phyloP scores from a whole-genome alignment of 345 rosid genomes.

The Cardiospermum halicacabum region DNA sequence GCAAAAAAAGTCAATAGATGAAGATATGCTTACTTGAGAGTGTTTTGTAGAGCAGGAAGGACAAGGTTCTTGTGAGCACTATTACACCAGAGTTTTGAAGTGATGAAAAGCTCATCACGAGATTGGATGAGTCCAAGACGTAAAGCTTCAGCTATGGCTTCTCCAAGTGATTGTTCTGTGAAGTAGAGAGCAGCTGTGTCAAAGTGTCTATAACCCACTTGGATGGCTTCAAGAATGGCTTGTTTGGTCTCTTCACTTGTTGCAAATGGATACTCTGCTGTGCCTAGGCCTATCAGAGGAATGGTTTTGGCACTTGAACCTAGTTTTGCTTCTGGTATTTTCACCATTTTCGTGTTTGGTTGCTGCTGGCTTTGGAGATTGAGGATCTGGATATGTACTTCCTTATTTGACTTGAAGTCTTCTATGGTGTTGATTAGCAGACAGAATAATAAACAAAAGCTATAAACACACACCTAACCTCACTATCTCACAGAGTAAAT shows the following conservation, averaged over 20 bases:
- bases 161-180: slow-evolving; percentile 29
- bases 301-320: slow-evolving; percentile 8
- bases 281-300: slow-evolving; percentile 24
- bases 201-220: slow-evolving; percentile 13
- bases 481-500: too few species aligned
- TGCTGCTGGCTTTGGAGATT: too few species aligned
- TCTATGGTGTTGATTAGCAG: too few species aligned
- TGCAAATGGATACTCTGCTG: slow-evolving; percentile 13
- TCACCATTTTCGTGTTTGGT: neutral
- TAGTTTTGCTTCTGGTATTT: slow-evolving; percentile 15
- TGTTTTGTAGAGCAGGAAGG: neutral
- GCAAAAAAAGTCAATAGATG: too few species aligned
- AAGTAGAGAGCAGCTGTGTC: slow-evolving; percentile 8
- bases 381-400: too few species aligned
- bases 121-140: slow-evolving; percentile 1
- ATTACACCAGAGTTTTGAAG: slow-evolving; percentile 7
- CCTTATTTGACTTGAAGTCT: too few species aligned
- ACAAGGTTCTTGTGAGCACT: slow-evolving; percentile 1
- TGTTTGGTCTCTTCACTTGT: slow-evolving; percentile 15
- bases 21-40: neutral
- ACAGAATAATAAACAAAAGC: too few species aligned
- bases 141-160: slow-evolving; percentile 20
- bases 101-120: slow-evolving; percentile 1
- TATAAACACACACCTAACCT: too few species aligned
- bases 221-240: slow-evolving; percentile 21